Conservation (phyloP, 1,139 yeast genomes). For the Schizosaccharomyces versatilis region DNA sequence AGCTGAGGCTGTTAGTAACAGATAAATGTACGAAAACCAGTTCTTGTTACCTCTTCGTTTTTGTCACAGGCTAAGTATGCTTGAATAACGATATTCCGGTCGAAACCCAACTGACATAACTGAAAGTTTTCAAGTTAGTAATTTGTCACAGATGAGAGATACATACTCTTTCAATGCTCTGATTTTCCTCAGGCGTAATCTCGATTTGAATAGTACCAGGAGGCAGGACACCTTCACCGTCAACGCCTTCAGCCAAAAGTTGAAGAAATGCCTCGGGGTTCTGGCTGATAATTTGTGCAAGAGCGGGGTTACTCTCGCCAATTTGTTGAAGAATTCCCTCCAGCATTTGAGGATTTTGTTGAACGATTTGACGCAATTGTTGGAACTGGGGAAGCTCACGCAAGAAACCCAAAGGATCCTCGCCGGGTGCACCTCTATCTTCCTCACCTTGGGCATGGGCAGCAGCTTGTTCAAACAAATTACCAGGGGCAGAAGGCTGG, state of each 20-base stretch:
- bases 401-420: conserved; percentile 19
- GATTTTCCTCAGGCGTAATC: conserved; percentile 65
- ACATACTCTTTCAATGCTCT: conserved; percentile 45
- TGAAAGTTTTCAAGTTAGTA: not conserved
- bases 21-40: too few relatives aligned
- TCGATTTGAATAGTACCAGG: conserved; percentile 26
- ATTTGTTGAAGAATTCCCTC: conserved; percentile 68
- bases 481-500: conserved; percentile 24
- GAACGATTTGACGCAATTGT: conserved; percentile 55
- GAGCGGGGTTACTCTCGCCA: conserved; percentile 64
- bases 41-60: conserved; percentile 77
- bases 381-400: conserved; percentile 28
- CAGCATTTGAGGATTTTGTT: conserved; percentile 72
- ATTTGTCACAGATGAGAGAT: not conserved
- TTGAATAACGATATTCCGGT: conserved; percentile 65
- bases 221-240: conserved; percentile 21
- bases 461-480: conserved; percentile 50
- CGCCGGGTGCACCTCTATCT: conserved; percentile 11
- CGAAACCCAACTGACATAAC: conserved; percentile 80
- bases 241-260: conserved; percentile 23
- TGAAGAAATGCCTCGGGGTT: conserved; percentile 75
- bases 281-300: conserved; percentile 45
- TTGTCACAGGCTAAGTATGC: conserved; percentile 96
- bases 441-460: conserved; percentile 19
- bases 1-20: not conserved